phyloP scores from a whole-genome alignment of 495 filamentous ascomycete species.

The Xylaria telfairii region DNA sequence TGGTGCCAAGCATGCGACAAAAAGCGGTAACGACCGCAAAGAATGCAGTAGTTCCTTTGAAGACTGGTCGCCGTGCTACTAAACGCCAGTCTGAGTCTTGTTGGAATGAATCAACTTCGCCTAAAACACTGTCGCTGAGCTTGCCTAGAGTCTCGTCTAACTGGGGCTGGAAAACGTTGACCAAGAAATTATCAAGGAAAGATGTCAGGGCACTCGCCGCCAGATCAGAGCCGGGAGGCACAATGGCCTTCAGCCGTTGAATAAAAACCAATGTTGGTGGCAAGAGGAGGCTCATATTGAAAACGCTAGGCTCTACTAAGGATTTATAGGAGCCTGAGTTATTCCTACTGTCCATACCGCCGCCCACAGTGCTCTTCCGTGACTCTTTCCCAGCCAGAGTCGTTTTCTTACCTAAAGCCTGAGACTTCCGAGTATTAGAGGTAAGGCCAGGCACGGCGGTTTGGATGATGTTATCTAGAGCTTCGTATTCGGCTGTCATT shows the following conservation, averaged over 20 bases:
- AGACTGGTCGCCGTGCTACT: conserved; percentile 81
- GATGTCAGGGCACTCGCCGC: conserved; percentile 86
- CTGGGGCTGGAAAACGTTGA: conserved; percentile 97
- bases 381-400: conserved; percentile 43
- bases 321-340: conserved; percentile 63
- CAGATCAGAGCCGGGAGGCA: conserved; percentile 83
- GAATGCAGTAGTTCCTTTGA: conserved; percentile 91
- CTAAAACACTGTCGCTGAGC: conserved; percentile 79
- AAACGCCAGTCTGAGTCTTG: conserved; percentile 82
- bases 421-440: conserved; percentile 71
- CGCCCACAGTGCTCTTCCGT: conserved; percentile 54
- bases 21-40: conserved; percentile 86
- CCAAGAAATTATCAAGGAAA: conserved; percentile 96
- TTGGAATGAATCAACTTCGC: conserved; percentile 85
- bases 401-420: conserved; percentile 52
- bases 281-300: conserved; percentile 94
- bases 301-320: conserved; percentile 92
- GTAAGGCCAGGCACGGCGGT: conserved; percentile 92
- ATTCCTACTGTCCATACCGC: conserved; percentile 71
- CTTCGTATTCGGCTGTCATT: conserved; percentile 81
- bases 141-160: conserved; percentile 94
- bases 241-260: conserved; percentile 87
- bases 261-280: conserved; percentile 94
- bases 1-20: conserved; percentile 91
- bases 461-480: conserved; percentile 86